Evolutionary conservation across 176 grass and related monocot species (phyloP), one percentile per base, ranked within the genome.

Genomic region (Raddia guianensis): DNA sequence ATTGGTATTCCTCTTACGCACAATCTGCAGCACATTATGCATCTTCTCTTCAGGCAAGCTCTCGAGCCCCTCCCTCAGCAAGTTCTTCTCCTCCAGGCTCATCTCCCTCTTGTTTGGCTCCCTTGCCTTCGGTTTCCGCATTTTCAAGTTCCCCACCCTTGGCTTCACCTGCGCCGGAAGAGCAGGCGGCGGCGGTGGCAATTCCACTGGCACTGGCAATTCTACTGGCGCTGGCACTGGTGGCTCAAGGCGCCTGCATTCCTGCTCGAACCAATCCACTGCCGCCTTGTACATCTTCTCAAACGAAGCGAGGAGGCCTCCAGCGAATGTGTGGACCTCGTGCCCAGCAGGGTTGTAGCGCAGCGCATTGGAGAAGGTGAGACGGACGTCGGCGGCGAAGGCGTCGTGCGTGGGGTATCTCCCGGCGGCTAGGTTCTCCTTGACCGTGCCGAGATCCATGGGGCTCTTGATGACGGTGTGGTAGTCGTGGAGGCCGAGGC

Each of bases 371-470:
- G 74, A 35, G 85, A 95, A 95, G 8, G 93, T 99, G 53, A 99
- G 83, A 9, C 93, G 73, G 50, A 99, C 80, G 46, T 99, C 96
- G 40, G 66, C 66, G 3, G 90, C 96, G 66, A 95, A 99, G 10
- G 77, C 90, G 18, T 48, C 75, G 49, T 90, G 86, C 15, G 92
- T 84, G 6, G 72, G 21, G 79, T 99, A 95, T n/a, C 68, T 77
- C 54, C 86, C 80, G 51, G 84, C 80, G 64, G 71, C 72, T 68
- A 95, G 80, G 20, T 72, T 84, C 18, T 59, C 76, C 74, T 72
- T 93, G 35, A 93, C 92, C 11, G 92, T 90, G 45, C 96, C 89
- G 68, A 99, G 89, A 64, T 99, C 96, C 96, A 99, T 99, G 20
- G 96, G 96, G 8, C 75, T 37, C 53, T 88, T 91, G 74, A 99